Evolutionary conservation across 805 yeast genomes (phyloP).

Genomic region (Pichia membranifaciens): DNA sequence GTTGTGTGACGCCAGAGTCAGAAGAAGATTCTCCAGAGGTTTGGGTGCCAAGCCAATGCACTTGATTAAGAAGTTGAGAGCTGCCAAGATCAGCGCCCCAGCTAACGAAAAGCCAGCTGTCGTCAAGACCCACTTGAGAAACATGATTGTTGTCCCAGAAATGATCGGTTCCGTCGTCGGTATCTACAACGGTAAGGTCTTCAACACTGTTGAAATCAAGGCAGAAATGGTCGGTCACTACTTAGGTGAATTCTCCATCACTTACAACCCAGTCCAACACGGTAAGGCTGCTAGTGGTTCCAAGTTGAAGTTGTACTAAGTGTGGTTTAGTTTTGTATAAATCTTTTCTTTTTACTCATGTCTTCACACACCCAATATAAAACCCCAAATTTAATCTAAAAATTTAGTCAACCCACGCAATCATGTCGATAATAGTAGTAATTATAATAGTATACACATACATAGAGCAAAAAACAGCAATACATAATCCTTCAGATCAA

Average conservation of each 20-base stretch:
- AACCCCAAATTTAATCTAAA: background rate
- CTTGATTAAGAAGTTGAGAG: conserved; percentile 95
- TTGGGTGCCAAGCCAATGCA: conserved; percentile 91
- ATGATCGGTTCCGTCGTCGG: conserved; percentile 99
- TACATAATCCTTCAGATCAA: conserved; percentile 7
- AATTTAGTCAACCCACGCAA: no score
- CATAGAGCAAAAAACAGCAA: no score
- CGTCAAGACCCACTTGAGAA: conserved; percentile 99
- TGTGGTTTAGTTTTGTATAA: conserved; percentile 13
- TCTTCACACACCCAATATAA: background rate
- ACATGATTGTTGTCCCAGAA: conserved; percentile 98
- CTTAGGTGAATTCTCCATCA: conserved; percentile 99
- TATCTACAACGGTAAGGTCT: conserved; percentile 98
- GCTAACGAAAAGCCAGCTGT: conserved; percentile 94
- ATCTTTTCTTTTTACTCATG: conserved; percentile 8
- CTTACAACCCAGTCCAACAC: conserved; percentile 99
- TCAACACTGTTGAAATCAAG: conserved; percentile 97
- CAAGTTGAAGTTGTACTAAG: conserved; percentile 33
- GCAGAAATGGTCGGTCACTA: conserved; percentile 99
- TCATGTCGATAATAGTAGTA: no score
- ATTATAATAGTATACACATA: no score
- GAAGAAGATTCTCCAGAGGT: conserved; percentile 99
- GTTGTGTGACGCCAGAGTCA: conserved; percentile 96
- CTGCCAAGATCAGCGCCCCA: conserved; percentile 86
- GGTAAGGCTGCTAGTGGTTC: conserved; percentile 50